Conservation (phyloP, 345 rosid genomes). For the Boechera stricta region DNA sequence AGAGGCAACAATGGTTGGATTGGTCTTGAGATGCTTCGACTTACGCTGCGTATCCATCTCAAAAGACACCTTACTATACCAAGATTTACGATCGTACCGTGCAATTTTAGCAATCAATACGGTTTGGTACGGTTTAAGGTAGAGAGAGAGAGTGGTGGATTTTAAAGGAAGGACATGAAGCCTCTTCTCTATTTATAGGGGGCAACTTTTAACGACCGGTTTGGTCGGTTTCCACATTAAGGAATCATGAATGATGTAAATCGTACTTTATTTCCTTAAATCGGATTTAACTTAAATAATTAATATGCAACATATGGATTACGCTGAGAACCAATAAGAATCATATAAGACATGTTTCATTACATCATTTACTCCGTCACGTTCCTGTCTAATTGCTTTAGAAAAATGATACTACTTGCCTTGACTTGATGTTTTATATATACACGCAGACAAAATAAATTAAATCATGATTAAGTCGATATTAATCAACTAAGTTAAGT, state of each 20-base stretch:
- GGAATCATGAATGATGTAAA: background rate
- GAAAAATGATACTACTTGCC: background rate
- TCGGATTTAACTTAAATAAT: constrained; percentile 29
- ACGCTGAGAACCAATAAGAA: constrained; percentile 30
- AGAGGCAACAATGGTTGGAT: constrained; percentile 27
- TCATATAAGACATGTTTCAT: background rate
- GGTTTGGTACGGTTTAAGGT: constrained; percentile 17
- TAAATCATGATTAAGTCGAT: background rate
- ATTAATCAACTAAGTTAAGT: background rate
- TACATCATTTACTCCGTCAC: constrained; percentile 42
- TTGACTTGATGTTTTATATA: constrained; percentile 7
- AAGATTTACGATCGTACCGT: constrained; percentile 14
- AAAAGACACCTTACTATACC: constrained; percentile 8
- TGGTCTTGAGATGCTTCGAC: constrained; percentile 40
- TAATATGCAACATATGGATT: constrained; percentile 23
- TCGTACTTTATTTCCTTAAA: constrained; percentile 22
- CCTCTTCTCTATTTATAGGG: constrained; percentile 38
- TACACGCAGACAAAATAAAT: background rate
- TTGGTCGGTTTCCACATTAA: constrained; percentile 42
- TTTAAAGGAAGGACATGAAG: constrained; percentile 19
- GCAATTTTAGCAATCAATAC: background rate
- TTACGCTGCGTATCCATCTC: constrained; percentile 46
- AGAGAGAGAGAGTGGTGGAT: background rate
- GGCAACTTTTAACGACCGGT: constrained; percentile 32
- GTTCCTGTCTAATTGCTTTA: constrained; percentile 18